These are phyloP conservation scores for Cercospora brassicicola DNA, from an alignment of 2,329 filamentous ascomycete species.

Conservation along the genomic window DNA sequence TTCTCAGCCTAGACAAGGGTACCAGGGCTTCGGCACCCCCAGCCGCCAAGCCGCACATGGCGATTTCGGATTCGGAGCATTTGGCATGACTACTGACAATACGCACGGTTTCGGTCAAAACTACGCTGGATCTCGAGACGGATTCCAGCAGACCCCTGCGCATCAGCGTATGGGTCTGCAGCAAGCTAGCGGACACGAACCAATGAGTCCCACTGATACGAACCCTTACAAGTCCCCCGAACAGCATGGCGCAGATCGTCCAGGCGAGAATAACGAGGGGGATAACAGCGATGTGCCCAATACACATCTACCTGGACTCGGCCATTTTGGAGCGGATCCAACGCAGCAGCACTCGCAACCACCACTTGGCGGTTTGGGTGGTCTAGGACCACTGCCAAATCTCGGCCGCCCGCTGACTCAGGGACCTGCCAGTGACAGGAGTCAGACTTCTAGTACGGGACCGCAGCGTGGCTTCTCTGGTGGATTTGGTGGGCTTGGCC, in stretches of 20 bases:
- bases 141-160: constrained; percentile 56
- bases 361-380: constrained; percentile 37
- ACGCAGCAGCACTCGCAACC: constrained; percentile 16
- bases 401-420: constrained; percentile 41
- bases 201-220: constrained; percentile 87
- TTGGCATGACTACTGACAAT: constrained; percentile 60
- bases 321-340: constrained; percentile 32
- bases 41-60: constrained; percentile 55
- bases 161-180: constrained; percentile 47
- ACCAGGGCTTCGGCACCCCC: constrained; percentile 46
- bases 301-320: constrained; percentile 35
- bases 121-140: constrained; percentile 51
- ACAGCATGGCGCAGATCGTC: constrained; percentile 63
- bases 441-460: constrained; percentile 86
- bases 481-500: constrained; percentile 53
- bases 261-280: constrained; percentile 48
- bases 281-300: constrained; percentile 35
- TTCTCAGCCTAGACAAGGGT: constrained; percentile 45
- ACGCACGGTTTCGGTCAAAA: constrained; percentile 34
- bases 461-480: constrained; percentile 68
- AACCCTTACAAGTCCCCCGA: constrained; percentile 94
- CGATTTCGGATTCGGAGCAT: constrained; percentile 60
- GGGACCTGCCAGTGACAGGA: constrained; percentile 76
- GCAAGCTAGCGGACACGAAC: constrained; percentile 56
- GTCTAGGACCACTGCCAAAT: constrained; percentile 35